Evolutionary conservation across 352 stramenopile genomes (phyloP).

Genomic region (Globisporangium emineosum): DNA sequence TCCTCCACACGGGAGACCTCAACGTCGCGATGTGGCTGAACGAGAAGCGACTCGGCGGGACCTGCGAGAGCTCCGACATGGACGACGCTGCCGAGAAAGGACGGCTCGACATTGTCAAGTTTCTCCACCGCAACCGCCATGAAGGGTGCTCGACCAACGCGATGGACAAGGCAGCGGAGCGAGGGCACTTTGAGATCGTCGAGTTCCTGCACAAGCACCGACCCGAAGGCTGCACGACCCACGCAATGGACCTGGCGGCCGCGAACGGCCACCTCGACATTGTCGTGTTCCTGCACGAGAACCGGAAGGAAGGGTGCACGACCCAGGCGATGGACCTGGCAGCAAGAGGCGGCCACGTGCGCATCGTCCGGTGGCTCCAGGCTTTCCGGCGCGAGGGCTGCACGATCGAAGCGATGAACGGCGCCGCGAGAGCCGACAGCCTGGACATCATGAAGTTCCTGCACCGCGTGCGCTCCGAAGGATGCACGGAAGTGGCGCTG

Average conservation of each 20-base stretch:
- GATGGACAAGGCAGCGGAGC: conserved; percentile 34
- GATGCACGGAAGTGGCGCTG: conserved; percentile 15
- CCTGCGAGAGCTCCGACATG: conserved; percentile 16
- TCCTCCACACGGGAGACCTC: conserved; percentile 12
- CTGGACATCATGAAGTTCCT: conserved; percentile 18
- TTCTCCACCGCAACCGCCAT: conserved; percentile 16
- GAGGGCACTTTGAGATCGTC: conserved; percentile 27
- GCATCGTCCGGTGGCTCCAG: conserved; percentile 30
- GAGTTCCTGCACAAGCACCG: conserved; percentile 28
- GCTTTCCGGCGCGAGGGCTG: conserved; percentile 21
- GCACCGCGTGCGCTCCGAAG: conserved; percentile 10
- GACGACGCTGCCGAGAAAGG: conserved; percentile 28
- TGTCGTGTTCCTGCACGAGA: conserved; percentile 27
- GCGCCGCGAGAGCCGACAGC: conserved; percentile 15
- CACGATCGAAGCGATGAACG: conserved; percentile 20
- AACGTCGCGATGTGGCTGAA: conserved; percentile 12
- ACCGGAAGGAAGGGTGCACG: conserved; percentile 30
- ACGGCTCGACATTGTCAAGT: conserved; percentile 24
- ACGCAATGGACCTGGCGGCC: conserved; percentile 27
- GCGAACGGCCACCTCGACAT: conserved; percentile 26
- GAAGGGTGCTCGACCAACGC: conserved; percentile 21
- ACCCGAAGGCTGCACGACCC: conserved; percentile 26
- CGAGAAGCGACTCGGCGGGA: conserved; percentile 6
- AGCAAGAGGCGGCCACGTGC: conserved; percentile 20
- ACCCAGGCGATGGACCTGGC: conserved; percentile 28